Conservation (phyloP, 2,329 filamentous ascomycete genomes). For the Nemania diffusa region DNA sequence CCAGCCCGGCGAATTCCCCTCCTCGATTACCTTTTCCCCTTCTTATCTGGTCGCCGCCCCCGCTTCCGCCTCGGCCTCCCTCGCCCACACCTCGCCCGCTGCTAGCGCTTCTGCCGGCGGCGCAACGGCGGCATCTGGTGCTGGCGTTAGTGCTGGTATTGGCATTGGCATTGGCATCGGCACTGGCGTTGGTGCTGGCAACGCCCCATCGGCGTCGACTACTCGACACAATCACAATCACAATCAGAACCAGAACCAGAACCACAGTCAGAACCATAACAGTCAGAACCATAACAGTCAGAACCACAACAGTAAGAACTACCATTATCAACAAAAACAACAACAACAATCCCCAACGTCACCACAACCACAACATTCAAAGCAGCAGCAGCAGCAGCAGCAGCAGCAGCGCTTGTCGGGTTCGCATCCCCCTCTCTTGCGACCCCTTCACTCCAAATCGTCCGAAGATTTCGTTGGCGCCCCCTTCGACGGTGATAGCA, state of each 20-base stretch:
- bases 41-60: constrained; percentile 39
- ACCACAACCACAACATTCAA: too few relatives aligned
- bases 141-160: constrained; percentile 31
- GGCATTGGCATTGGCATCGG: constrained; percentile 31
- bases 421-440: constrained; percentile 49
- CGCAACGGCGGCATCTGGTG: constrained; percentile 31
- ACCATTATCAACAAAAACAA: constrained; percentile 9
- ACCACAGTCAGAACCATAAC: constrained; percentile 12
- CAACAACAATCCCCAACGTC: background rate
- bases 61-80: constrained; percentile 31
- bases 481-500: constrained; percentile 72
- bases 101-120: constrained; percentile 37
- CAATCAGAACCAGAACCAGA: too few relatives aligned
- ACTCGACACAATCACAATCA: constrained; percentile 13
- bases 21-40: constrained; percentile 51
- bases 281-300: constrained; percentile 1
- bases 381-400: constrained; percentile 20
- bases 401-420: constrained; percentile 49
- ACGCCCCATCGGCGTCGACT: constrained; percentile 33
- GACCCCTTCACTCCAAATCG: constrained; percentile 56
- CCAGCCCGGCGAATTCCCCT: constrained; percentile 58
- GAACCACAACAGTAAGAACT: too few relatives aligned
- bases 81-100: constrained; percentile 31
- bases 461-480: constrained; percentile 72
- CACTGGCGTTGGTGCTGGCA: constrained; percentile 28